These are phyloP conservation scores for Backusella tarrabulga DNA, from an alignment of 192 early-diverging fungal species.

Conservation along the genomic window DNA sequence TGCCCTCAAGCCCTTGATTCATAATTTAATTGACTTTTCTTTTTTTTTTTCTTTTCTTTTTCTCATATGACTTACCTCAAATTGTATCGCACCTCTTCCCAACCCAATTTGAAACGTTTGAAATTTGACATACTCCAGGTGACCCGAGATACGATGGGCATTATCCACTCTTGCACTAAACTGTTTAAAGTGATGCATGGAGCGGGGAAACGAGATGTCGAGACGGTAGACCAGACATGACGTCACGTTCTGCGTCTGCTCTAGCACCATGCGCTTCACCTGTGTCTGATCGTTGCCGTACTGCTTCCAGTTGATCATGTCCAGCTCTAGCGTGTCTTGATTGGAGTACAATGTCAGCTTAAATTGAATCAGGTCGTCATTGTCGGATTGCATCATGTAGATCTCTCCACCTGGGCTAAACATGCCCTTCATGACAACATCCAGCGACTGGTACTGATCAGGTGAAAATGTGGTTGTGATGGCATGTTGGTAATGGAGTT, in stretches of 20 bases:
- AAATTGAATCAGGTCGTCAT: not conserved
- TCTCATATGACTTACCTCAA: not conserved
- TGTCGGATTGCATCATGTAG: not conserved
- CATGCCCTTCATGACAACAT: not conserved
- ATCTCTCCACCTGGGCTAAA: not conserved
- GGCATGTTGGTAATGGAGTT: not conserved
- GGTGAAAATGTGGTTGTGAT: not conserved
- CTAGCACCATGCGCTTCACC: not conserved
- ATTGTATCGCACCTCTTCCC: not conserved
- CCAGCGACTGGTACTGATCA: not conserved
- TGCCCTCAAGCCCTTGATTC: not conserved
- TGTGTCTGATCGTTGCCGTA: not conserved
- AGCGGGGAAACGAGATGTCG: not conserved
- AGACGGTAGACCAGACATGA: constrained; percentile 4
- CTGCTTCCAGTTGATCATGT: not conserved
- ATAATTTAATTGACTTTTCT: not conserved
- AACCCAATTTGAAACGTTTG: not conserved
- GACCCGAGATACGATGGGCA: not conserved
- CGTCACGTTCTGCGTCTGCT: not conserved
- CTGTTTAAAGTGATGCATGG: not conserved
- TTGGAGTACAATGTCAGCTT: not conserved
- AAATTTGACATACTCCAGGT: not conserved
- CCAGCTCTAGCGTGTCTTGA: not conserved
- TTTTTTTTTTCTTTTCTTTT: not conserved
- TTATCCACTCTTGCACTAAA: not conserved